phyloP scores from a whole-genome alignment of 495 filamentous ascomycete species.

The Penicillium angulare region DNA sequence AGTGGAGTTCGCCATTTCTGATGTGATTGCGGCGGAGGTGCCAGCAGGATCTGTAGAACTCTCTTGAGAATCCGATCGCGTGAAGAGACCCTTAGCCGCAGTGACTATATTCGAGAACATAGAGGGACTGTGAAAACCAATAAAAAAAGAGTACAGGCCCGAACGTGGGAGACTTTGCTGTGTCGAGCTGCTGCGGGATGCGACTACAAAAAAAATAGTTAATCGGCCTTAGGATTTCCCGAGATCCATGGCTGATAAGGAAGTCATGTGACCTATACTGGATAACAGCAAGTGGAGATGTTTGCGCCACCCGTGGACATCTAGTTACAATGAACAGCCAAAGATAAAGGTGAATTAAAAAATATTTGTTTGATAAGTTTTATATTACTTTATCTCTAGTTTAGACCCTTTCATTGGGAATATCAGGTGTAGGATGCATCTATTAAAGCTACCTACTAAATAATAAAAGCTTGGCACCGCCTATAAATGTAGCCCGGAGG shows the following conservation, averaged over 20 bases:
- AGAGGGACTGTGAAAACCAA: constrained; percentile 18
- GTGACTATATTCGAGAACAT: constrained; percentile 48
- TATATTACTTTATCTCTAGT: no score
- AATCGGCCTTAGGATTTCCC: constrained; percentile 37
- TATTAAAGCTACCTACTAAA: no score
- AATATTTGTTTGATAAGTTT: no score
- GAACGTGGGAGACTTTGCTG: constrained; percentile 3
- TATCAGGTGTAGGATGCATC: no score
- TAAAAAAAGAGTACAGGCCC: background rate
- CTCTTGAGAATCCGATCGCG: constrained; percentile 27
- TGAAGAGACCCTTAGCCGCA: constrained; percentile 44
- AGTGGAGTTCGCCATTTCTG: constrained; percentile 41
- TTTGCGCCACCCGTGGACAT: no score
- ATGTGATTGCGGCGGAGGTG: constrained; percentile 15
- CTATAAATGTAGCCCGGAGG: no score
- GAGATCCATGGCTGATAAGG: constrained; percentile 11
- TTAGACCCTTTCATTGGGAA: no score
- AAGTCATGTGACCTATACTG: no score
- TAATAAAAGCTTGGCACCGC: no score
- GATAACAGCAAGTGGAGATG: no score
- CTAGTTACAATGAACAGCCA: no score
- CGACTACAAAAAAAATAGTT: constrained; percentile 33
- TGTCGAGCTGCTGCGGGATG: constrained; percentile 12
- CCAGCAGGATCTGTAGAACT: constrained; percentile 15
- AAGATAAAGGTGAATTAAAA: no score